Evolutionary conservation across 129 eudicot genomes (phyloP), one percentile per base, ranked within the genome.

Genomic region (Artemisia argyi): DNA sequence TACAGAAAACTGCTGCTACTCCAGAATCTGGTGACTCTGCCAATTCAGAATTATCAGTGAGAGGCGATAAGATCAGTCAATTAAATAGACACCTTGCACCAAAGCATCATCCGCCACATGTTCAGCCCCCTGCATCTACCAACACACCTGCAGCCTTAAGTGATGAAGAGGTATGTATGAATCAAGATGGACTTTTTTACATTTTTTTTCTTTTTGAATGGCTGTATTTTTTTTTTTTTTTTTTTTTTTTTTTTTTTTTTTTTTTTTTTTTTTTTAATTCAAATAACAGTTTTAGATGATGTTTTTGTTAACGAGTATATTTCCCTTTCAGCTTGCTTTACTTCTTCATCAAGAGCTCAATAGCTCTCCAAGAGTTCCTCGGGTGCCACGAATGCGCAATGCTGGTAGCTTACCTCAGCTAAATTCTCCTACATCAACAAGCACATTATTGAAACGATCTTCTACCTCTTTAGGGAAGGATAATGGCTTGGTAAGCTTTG

Each of bases 361-460:
- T 75, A 95, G 99, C 72, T 94, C 97, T 65, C 93, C 94, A 20
- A 75, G 97, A 75, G 97, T 94, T 76, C 96, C 96, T 10, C 84
- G 99, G 66, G 94, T 90, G 81, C 96, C 97, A 74, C 97, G 99
- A 52, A 85, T 90, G 89, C 99, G 97, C 26, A 84, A 94, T 64
- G 85, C 99, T 73, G 96, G 97, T 55, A 90, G 95, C 83, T 83
- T 90, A 73, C 97, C 99, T 71, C 98, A 94, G 76, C 60, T 90
- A 55, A 80, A 91, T 52, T 74, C 93, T 62, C 80, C 82, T 20
- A 77, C 89, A 44, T 82, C 91, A 13, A 72, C 89, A 35, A 93
- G 85, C 78, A 83, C 81, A 67, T 78, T 88, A 66, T 79, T 81
- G 85, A 90, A 86, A 75, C 87, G 92, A 46, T 78, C 93, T 63